Conservation (phyloP, 2,329 filamentous ascomycete species). For the Ustilaginoidea virens region DNA sequence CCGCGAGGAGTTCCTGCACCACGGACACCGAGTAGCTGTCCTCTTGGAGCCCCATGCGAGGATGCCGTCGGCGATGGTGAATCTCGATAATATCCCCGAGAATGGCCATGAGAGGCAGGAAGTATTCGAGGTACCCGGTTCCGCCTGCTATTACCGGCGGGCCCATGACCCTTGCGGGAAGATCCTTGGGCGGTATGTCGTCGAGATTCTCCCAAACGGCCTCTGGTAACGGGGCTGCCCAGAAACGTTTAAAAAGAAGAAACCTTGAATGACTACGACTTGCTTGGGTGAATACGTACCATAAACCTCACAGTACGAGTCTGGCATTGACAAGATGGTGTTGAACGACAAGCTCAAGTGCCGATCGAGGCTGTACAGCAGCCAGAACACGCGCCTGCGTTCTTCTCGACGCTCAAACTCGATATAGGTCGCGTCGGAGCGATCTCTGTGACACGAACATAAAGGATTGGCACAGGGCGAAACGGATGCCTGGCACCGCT, state of each 20-base stretch:
- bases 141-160: slow-evolving; percentile 24
- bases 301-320: slow-evolving; percentile 28
- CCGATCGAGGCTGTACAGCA: slow-evolving; percentile 29
- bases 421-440: slow-evolving; percentile 10
- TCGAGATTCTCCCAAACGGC: slow-evolving; percentile 24
- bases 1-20: slow-evolving; percentile 20
- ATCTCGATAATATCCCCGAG: slow-evolving; percentile 33
- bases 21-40: slow-evolving; percentile 17
- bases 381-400: slow-evolving; percentile 29
- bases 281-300: slow-evolving; percentile 9
- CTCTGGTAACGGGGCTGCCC: slow-evolving; percentile 22
- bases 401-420: slow-evolving; percentile 29
- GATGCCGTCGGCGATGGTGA: slow-evolving; percentile 27
- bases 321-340: slow-evolving; percentile 24
- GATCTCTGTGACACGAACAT: slow-evolving; percentile 15
- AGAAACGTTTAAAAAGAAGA: too few species aligned
- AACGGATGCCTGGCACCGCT: slow-evolving; percentile 13
- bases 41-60: slow-evolving; percentile 22
- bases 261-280: too few species aligned
- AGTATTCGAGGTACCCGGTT: slow-evolving; percentile 31
- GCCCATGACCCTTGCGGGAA: slow-evolving; percentile 20
- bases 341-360: slow-evolving; percentile 33
- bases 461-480: slow-evolving; percentile 17
- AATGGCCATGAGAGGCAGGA: slow-evolving; percentile 31
- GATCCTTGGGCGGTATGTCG: slow-evolving; percentile 11